Conservation (phyloP, 768 basidiomycete genomes). For the Mycena filopes region DNA sequence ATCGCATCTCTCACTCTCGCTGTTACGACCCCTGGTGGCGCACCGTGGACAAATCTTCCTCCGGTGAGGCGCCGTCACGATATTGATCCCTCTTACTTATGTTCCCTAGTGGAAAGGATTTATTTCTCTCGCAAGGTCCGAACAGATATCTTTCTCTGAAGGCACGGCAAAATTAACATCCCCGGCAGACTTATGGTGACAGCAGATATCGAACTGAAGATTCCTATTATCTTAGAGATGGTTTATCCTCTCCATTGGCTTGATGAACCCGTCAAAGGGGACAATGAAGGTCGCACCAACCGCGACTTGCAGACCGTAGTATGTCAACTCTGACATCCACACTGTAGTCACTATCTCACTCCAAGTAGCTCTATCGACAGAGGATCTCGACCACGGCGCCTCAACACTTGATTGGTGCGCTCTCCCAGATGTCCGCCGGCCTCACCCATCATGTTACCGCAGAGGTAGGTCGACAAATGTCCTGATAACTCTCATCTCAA, state of each 20-base stretch:
- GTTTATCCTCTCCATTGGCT: slow-evolving; percentile 74
- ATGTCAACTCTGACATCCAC: slow-evolving; percentile 1
- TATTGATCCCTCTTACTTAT: neutral
- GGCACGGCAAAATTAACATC: neutral
- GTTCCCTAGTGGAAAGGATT: slow-evolving; percentile 53
- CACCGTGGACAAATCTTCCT: slow-evolving; percentile 67
- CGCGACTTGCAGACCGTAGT: slow-evolving; percentile 68
- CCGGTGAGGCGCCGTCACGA: slow-evolving; percentile 58
- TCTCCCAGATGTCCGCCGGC: slow-evolving; percentile 80
- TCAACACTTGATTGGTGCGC: slow-evolving; percentile 67
- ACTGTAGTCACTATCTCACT: neutral
- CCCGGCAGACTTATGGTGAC: slow-evolving; percentile 49
- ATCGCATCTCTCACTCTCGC: slow-evolving; percentile 72
- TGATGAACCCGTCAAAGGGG: slow-evolving; percentile 59
- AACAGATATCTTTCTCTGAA: neutral
- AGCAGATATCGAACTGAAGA: slow-evolving; percentile 56
- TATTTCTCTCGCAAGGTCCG: slow-evolving; percentile 46
- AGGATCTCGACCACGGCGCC: slow-evolving; percentile 64
- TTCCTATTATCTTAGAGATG: slow-evolving; percentile 64
- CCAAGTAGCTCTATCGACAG: slow-evolving; percentile 52
- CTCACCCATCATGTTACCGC: slow-evolving; percentile 70
- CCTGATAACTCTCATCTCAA: neutral
- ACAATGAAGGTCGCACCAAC: slow-evolving; percentile 71
- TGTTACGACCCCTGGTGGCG: slow-evolving; percentile 78
- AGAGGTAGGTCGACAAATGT: slow-evolving; percentile 31